Evolutionary conservation across 805 yeast genomes (phyloP).

Genomic region (Candida khao-thaluensis): DNA sequence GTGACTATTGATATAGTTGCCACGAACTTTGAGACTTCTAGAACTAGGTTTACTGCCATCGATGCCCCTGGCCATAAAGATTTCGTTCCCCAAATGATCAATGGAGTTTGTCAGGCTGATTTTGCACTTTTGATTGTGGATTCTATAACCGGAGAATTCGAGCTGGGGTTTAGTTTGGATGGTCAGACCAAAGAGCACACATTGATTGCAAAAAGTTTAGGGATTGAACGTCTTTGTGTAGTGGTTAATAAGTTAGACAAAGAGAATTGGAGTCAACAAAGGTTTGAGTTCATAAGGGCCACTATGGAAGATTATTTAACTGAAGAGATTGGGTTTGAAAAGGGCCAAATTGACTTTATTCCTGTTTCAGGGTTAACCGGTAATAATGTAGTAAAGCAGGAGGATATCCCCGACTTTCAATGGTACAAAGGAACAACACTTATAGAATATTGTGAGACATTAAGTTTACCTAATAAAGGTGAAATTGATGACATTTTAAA

Average conservation of each 20-base stretch:
- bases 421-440: constrained; percentile 53
- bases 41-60: constrained; percentile 61
- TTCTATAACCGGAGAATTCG: constrained; percentile 63
- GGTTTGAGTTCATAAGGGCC: constrained; percentile 51
- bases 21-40: constrained; percentile 58
- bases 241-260: constrained; percentile 73
- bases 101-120: constrained; percentile 80
- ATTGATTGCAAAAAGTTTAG: constrained; percentile 62
- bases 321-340: constrained; percentile 50
- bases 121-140: constrained; percentile 72
- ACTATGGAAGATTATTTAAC: constrained; percentile 52
- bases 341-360: constrained; percentile 46
- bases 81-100: constrained; percentile 82
- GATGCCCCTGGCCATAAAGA: constrained; percentile 88
- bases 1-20: constrained; percentile 78
- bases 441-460: constrained; percentile 39
- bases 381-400: constrained; percentile 55
- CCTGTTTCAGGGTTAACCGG: constrained; percentile 75
- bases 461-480: constrained; percentile 19
- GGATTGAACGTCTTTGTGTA: constrained; percentile 58
- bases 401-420: constrained; percentile 20
- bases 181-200: constrained; percentile 84
- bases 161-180: constrained; percentile 60
- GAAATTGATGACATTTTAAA: constrained; percentile 21
- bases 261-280: constrained; percentile 52